Evolutionary conservation across 352 stramenopile genomes (phyloP).

Genomic region (Plasmopara viticola): DNA sequence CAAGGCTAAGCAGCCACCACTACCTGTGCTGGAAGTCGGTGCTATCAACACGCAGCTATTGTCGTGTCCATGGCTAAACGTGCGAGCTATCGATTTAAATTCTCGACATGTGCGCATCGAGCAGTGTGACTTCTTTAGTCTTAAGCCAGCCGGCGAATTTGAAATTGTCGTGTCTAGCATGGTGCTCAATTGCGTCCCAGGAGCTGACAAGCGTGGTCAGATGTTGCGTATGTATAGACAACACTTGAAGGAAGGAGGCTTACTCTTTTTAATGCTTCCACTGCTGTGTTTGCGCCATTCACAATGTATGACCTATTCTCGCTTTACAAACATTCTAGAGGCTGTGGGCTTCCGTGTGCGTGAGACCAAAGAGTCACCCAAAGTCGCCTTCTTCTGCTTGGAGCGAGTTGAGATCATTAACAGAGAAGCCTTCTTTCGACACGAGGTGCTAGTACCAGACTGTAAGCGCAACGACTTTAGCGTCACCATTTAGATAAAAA

Average conservation of each 20-base stretch:
- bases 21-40: slow-evolving; percentile 81
- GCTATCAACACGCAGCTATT: slow-evolving; percentile 96
- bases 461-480: slow-evolving; percentile 67
- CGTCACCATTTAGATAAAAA: slow-evolving; percentile 47
- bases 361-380: slow-evolving; percentile 73
- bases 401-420: slow-evolving; percentile 35
- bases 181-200: slow-evolving; percentile 95
- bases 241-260: slow-evolving; percentile 43
- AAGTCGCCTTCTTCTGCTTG: slow-evolving; percentile 78
- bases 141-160: slow-evolving; percentile 63
- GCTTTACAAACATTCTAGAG: slow-evolving; percentile 61
- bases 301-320: slow-evolving; percentile 65
- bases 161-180: slow-evolving; percentile 93
- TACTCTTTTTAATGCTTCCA: slow-evolving; percentile 74
- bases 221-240: slow-evolving; percentile 66
- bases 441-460: slow-evolving; percentile 38
- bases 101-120: slow-evolving; percentile 88
- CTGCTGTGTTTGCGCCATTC: slow-evolving; percentile 71
- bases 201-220: slow-evolving; percentile 63
- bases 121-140: slow-evolving; percentile 89
- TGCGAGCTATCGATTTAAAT: slow-evolving; percentile 94
- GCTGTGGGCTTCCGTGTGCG: slow-evolving; percentile 59
- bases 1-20: slow-evolving; percentile 54
- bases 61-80: slow-evolving; percentile 88
- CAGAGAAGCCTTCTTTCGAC: slow-evolving; percentile 31